A percentile compares a stretch with the other conserved stretches of the same genome.
Evolutionary conservation across 768 basidiomycete genomes (phyloP).

Genomic region (button mushroom (Agaricus bisporus)): DNA sequence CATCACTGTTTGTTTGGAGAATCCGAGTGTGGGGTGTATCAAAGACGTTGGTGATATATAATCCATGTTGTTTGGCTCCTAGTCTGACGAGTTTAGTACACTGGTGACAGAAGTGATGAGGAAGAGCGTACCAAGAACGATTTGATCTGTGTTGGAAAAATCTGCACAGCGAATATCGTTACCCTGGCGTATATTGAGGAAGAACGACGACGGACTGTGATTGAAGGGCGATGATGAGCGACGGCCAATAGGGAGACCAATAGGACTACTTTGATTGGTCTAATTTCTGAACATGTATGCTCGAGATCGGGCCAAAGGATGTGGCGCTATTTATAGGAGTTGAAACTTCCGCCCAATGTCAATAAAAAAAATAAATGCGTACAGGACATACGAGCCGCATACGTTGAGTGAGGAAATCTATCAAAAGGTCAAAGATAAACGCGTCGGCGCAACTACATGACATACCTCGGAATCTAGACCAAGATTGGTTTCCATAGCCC

Average conservation of each 20-base stretch:
- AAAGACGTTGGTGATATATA: conserved; percentile 48
- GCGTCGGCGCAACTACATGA: not conserved
- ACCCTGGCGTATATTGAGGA: not conserved
- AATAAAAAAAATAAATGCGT: not conserved
- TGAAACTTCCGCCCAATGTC: conserved; percentile 4
- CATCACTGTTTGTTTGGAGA: conserved; percentile 54
- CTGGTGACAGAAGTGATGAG: not conserved
- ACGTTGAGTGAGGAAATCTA: conserved; percentile 7
- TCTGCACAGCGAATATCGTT: conserved; percentile 6
- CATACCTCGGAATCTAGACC: not conserved
- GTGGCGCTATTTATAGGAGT: conserved; percentile 8
- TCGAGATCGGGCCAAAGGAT: conserved; percentile 5
- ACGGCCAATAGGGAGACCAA: not conserved
- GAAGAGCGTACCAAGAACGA: not conserved
- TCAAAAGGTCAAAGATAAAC: not conserved
- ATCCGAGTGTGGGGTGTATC: conserved; percentile 24
- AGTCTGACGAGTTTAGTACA: not conserved
- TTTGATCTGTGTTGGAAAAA: not conserved
- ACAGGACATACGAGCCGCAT: conserved; percentile 2
- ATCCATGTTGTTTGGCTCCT: conserved; percentile 51
- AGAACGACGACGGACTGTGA: not conserved
- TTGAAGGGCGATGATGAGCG: not conserved
- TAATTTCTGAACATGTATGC: conserved; percentile 4
- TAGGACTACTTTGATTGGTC: not conserved
- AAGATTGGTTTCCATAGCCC: conserved; percentile 1